Percentiles rank a stretch among this genome's conserved stretches.
Evolutionary conservation across 306 rosid species (phyloP).

Genomic region (Castanopsis chinensis): DNA sequence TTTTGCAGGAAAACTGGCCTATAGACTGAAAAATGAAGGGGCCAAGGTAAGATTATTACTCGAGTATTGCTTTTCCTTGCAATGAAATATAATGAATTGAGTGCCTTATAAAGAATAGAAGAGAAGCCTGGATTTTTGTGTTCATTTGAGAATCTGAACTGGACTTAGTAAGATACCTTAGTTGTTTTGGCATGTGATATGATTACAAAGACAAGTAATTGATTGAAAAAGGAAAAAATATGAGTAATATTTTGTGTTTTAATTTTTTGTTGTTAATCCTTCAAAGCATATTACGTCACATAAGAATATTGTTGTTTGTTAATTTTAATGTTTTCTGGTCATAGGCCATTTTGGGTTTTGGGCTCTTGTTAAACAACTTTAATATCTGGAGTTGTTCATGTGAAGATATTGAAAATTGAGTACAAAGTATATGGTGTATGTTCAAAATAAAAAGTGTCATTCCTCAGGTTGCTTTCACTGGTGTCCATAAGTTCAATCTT

Average conservation of each 20-base stretch:
- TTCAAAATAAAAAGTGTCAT: neutral
- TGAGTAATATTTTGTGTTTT: neutral
- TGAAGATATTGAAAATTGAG: neutral
- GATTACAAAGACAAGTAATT: neutral
- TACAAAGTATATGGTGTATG: neutral
- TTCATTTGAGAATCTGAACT: neutral
- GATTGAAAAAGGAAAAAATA: neutral
- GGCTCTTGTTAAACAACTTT: neutral
- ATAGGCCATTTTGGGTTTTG: neutral
- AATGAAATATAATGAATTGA: neutral
- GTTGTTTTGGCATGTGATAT: neutral
- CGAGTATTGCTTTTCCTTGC: slow-evolving; percentile 7
- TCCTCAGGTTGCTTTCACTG: neutral
- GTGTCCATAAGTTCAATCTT: neutral
- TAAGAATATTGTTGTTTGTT: neutral
- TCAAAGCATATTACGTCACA: neutral
- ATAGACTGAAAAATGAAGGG: slow-evolving; percentile 86
- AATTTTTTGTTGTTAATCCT: neutral
- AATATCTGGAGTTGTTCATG: neutral
- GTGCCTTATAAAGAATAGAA: neutral
- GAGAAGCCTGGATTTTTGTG: neutral
- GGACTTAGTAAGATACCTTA: neutral
- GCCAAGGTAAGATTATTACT: slow-evolving; percentile 62
- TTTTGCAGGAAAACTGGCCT: slow-evolving; percentile 87
- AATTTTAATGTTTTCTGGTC: neutral